Evolutionary conservation across 768 basidiomycete species (phyloP), one percentile per base, ranked within the genome.

Genomic region (Agrocybe pediades): DNA sequence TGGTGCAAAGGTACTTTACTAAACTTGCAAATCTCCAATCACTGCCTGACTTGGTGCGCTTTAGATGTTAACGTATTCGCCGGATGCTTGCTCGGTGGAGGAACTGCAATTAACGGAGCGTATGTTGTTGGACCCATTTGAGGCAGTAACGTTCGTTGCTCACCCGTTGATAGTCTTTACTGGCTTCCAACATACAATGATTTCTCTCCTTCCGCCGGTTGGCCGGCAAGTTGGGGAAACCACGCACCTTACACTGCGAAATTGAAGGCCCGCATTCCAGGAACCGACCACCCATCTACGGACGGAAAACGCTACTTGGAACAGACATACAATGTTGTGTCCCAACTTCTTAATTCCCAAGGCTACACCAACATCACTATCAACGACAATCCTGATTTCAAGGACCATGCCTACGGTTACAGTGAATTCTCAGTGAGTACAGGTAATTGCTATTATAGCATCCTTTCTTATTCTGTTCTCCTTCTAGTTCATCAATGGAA

Each of bases 101-200:
- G 84, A 30, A 82, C 81, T 5, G 74, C 84, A 2, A 74, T 87
- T 60, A 86, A 87, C 64, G 85, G 83, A 67, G 83, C 79, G 82
- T 83, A 59, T 63, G 81, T 70, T 20, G 9, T 27, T 44, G 1
- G 9, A 11, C 29, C 29, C 16, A 26, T 20, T 39, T 13, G 41
- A 11, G 39, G 6, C 4, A n/a, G 42, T 36, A 52, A 9, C 29
- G 29, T 17, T 27, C 40, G 41, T 33, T 42, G 19, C 49, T 41
- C 6, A 51, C 49, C 9, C 55, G 5, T 39, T 39, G 30, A 0
- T 41, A 75, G 75, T 61, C 60, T 85, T 1, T 85, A 83, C 64
- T 84, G 83, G 83, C 67, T 73, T 26, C 81, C 84, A 8, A 65
- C 75, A n/a, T 68, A 73, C 53, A 64, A 68, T 7, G 84, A 85